phyloP scores from a whole-genome alignment of 306 rosid species.

The Pachyrhizus erosus region DNA sequence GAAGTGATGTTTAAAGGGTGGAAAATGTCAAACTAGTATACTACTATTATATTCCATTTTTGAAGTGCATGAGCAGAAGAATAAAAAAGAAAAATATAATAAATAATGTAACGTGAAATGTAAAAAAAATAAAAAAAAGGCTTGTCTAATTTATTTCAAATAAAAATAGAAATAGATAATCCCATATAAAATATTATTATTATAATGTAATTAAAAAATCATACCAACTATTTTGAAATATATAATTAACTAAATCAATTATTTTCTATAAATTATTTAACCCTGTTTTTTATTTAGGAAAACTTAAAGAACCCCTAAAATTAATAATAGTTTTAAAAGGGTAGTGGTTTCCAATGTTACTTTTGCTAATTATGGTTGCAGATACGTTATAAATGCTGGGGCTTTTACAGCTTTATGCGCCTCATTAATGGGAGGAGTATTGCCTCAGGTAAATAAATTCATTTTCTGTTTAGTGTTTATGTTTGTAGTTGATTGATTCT shows the following conservation, averaged over 20 bases:
- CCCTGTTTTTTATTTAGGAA: not conserved
- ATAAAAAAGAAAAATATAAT: too few species aligned
- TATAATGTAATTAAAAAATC: not conserved
- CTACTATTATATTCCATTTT: too few species aligned
- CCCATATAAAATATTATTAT: not conserved
- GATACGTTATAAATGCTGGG: slow-evolving; percentile 79
- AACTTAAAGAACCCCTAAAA: not conserved
- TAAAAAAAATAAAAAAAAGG: too few species aligned
- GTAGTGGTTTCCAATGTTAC: not conserved
- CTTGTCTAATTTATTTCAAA: too few species aligned
- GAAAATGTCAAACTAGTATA: not conserved
- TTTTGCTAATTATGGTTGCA: slow-evolving; percentile 54
- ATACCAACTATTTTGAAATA: not conserved
- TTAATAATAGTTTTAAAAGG: not conserved
- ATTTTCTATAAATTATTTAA: not conserved
- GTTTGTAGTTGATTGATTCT: not conserved
- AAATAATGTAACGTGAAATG: too few species aligned
- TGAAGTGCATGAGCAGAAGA: too few species aligned
- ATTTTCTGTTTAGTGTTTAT: not conserved
- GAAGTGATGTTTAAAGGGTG: not conserved
- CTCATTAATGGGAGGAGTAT: slow-evolving; percentile 78
- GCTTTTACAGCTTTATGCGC: slow-evolving; percentile 90
- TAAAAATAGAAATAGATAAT: too few species aligned
- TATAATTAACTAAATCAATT: not conserved
- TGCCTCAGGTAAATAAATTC: slow-evolving; percentile 85